Evolutionary conservation across 169 alveolate species (phyloP), one percentile per base, ranked within the genome.

Genomic region (Plasmodium vinckei): DNA sequence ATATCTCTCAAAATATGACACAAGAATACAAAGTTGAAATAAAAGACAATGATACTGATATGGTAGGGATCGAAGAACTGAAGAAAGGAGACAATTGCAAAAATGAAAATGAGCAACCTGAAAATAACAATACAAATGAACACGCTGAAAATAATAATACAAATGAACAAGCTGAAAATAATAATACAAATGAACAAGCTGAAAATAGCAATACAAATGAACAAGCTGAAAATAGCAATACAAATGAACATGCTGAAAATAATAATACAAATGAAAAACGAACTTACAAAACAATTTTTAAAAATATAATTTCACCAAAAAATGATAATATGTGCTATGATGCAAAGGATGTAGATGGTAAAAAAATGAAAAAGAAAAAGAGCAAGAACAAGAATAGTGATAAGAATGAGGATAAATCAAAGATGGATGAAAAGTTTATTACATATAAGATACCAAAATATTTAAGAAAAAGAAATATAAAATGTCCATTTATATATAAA

Each of bases 401-500:
- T 12, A n/a, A 47, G 5, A 1, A 27, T 15, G 47, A 57, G n/a
- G 47, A 72, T 27, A 12, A 25, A 56, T 27, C 12, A 54, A 25
- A 6, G 17, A 51, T 4, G 9, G 72, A 82, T 23, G 73, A 39
- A 25, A 84, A 84, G 13, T 84, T 57, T 47, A 72, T 84, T 42
- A 53, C 47, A 13, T 94, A 94, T 65, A 72, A 71, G 17, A 87
- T 94, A 10, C 96, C 96, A 2, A 72, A 75, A 21, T 94, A 94
- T 93, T 72, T 94, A 70, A 70, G 51, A 39, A 88, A 87, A 47
- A 72, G 79, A 63, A 84, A 88, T 56, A 87, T 94, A 2, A 72
- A 82, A 73, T 94, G 96, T 70, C 96, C 96, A 13, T 94, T 87
- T 72, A 89, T 77, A 15, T 72, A 84, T 54, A 93, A 94, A 25